phyloP scores from a whole-genome alignment of 163 green algal species.

The Chlamydomonas reinhardtii region DNA sequence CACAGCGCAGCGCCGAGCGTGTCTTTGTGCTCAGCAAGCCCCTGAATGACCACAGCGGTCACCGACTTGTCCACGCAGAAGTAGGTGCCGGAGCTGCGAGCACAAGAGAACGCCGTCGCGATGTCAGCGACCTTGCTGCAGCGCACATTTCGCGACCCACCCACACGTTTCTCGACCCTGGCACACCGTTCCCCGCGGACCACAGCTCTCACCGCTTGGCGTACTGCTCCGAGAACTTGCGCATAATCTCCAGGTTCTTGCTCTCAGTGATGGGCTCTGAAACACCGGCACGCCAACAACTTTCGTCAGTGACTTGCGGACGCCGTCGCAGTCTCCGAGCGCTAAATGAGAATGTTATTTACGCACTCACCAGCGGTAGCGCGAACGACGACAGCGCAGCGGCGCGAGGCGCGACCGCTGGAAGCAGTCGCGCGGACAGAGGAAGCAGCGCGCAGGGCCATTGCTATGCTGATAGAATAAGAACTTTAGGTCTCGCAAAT shows the following conservation, averaged over 20 bases:
- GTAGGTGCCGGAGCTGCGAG: slow-evolving; percentile 89
- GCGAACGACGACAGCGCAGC: background rate
- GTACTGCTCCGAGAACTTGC: slow-evolving; percentile 99
- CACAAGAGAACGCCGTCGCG: background rate
- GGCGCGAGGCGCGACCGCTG: background rate
- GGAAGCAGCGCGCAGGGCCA: no score
- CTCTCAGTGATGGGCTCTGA: slow-evolving; percentile 38
- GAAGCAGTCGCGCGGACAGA: no score
- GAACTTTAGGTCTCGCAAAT: no score
- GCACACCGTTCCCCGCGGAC: no score
- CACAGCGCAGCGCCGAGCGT: slow-evolving; percentile 96
- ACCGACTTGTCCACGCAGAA: slow-evolving; percentile 99
- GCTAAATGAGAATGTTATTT: no score
- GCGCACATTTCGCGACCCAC: no score
- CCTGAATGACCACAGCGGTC: slow-evolving; percentile 98
- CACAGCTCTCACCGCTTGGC: slow-evolving; percentile 80
- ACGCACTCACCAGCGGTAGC: background rate
- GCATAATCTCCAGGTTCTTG: slow-evolving; percentile 95
- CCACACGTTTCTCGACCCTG: no score
- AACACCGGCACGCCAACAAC: background rate
- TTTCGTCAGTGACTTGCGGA: no score
- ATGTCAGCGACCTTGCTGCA: no score
- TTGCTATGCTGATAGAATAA: no score
- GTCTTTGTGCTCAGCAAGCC: slow-evolving; percentile 98
- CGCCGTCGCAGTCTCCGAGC: no score